phyloP scores from a whole-genome alignment of 495 filamentous ascomycete species.

The Polyplosphaeria fusca region DNA sequence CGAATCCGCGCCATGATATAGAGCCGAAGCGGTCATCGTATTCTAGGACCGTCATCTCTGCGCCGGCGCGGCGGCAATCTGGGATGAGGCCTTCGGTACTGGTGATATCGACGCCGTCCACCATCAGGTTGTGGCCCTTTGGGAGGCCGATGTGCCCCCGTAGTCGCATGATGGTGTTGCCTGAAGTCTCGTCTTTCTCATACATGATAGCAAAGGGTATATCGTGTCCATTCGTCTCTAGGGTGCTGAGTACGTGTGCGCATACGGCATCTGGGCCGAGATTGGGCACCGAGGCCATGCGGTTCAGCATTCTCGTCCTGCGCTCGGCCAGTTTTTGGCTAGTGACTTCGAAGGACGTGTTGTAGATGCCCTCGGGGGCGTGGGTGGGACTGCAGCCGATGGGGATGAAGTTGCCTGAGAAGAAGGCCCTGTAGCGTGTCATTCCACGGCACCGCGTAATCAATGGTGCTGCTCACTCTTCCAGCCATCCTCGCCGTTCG shows the following conservation, averaged over 20 bases:
- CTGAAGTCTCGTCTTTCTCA: constrained; percentile 3
- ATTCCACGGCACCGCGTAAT: no score
- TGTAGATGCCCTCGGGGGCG: constrained; percentile 34
- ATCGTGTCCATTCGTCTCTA: constrained; percentile 28
- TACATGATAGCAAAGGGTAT: constrained; percentile 34
- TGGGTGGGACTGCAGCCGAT: constrained; percentile 18
- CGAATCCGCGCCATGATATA: constrained; percentile 19
- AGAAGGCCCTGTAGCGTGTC: constrained; percentile 26
- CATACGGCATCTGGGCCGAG: constrained; percentile 14
- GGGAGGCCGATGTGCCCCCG: constrained; percentile 22
- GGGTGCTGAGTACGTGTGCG: constrained; percentile 15
- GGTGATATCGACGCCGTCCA: constrained; percentile 9
- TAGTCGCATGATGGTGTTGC: constrained; percentile 1
- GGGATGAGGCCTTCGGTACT: constrained; percentile 16
- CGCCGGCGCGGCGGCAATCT: constrained; percentile 12
- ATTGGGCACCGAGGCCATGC: constrained; percentile 15
- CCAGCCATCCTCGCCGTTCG: constrained; percentile 23
- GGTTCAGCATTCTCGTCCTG: constrained; percentile 28
- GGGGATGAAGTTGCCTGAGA: constrained; percentile 35
- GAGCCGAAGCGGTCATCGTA: constrained; percentile 23
- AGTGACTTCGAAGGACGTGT: constrained; percentile 34
- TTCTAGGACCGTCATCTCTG: constrained; percentile 3
- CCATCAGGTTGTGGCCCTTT: constrained; percentile 20
- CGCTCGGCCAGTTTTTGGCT: constrained; percentile 31
- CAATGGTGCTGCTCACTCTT: no score